Base-by-base conservation (phyloP, 2,329 filamentous ascomycete genomes). In the Alternaria postmessia region DNA sequence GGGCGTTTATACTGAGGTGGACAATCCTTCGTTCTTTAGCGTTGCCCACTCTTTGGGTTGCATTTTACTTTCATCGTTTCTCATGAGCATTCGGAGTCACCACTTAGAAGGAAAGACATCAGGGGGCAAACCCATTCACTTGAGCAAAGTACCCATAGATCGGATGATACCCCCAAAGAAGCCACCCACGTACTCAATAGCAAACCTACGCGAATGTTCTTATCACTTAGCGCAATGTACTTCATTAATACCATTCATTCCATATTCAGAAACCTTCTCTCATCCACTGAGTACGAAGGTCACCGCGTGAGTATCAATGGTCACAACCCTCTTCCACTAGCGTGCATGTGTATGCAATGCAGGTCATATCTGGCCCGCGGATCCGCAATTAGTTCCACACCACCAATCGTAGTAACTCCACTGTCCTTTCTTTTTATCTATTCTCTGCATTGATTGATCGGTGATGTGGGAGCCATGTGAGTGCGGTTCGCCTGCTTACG, bases 121-220 rank as follows among this genome's bases (percentile, higher is more conserved):
- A 49, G 20, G 32, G 46, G 32, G 7, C 46, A 38, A 28, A 55
- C 20, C 38, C 43, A 47, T 59, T 59, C 36, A 22, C 39, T 54
- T 48, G 32, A 43, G 56, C 42, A 54, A 46, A 20, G 42, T 58
- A 53, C 44, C 52, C 54, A 55, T 65, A 59, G 59, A 66, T 57
- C 44, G 57, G 57, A 59, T 59, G 59, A 65, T 63, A 67, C 62
- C 59, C 56, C 49, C 42, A 41, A 32, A 28, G 20, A 34, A n/a
- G 32, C 46, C 46, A 38, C 30, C 32, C 46, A 32, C 16, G 46
- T 49, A n/a, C 46, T n/a, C 30, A 24, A 49, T 24, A 49, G 46
- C 30, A 38, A 38, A 49, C 14, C 16, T 26, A 49, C 20, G 46
- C 20, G 20, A 49, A 49, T 26, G 32, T 49, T n/a, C 46, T 48